Base-by-base conservation (phyloP, 352 stramenopile species). In the Globisporangium sylvaticum region DNA sequence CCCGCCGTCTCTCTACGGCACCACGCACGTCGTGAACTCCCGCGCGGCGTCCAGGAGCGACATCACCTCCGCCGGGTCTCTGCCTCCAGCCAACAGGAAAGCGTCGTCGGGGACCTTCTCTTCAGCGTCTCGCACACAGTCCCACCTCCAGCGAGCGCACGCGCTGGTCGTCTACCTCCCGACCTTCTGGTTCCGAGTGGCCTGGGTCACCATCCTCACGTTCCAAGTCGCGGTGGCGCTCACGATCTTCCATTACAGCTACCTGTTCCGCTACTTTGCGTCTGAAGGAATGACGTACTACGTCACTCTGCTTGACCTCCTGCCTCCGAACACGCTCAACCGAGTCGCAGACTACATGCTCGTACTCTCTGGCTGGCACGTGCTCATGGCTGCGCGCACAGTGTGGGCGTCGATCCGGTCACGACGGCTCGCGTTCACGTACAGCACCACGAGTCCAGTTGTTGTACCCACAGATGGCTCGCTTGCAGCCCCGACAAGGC, bases 131-230 rank as follows among this genome's bases (percentile, higher is more conserved):
- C 53, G 14, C 27, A 22, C 53, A 1, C 42, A 50, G 18, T 50
- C 18, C 42, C 42, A 50, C 10, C 54, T 29, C 54, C 22, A 44
- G 15, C 9, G 12, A 22, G 34, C 10, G 15, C 29, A 20, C 8
- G 8, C 29, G 24, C 61, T 66, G 6, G 24, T 60, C 22, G 24
- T 66, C 2, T 53, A 27, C 24, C 61, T 66, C 22, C 32, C 61
- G 61, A 66, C 61, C 3, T 31, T 39, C 18, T 66, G 50, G 50
- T 66, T 66, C 24, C 61, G 61, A 18, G 31, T 60, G 15, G 61
- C 32, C 8, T 66, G 61, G 61, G 15, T 60, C 22, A 25, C 22
- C 10, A 27, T 66, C 31, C 15, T 54, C 48, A 31, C 52, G 15
- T 53, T 66, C 24, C 61, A 66, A 15, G n/a, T 66, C 8, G 31